A percentile compares a stretch with the other conserved stretches of the same genome.
These are phyloP conservation scores for Apiotrichum gamsii DNA, from an alignment of 1,284 basidiomycete genomes.

Conservation along the genomic window DNA sequence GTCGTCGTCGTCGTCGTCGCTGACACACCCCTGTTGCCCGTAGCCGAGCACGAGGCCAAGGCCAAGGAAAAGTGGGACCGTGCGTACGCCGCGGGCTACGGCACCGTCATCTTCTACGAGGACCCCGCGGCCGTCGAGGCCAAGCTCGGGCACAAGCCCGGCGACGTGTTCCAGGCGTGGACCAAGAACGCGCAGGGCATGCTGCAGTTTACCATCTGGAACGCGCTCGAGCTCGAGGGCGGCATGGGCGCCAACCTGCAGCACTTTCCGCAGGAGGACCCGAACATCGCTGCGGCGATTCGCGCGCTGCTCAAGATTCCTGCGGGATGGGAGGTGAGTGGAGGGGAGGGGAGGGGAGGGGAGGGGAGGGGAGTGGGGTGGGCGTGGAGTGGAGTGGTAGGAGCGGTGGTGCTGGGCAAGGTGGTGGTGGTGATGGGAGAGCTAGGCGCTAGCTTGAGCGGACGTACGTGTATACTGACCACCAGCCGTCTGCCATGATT, in stretches of 20 bases:
- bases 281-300: conserved; percentile 31
- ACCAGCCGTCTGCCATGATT: conserved; percentile 47
- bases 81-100: conserved; percentile 46
- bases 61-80: conserved; percentile 10
- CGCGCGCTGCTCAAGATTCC: conserved; percentile 42
- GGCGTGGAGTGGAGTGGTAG: too few species aligned
- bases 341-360: too few species aligned
- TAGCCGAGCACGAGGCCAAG: conserved; percentile 3
- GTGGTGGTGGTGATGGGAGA: too few species aligned
- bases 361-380: too few species aligned
- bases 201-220: conserved; percentile 49
- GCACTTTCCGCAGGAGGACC: conserved; percentile 33
- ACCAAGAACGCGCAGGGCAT: conserved; percentile 37
- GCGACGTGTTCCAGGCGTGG: conserved; percentile 30
- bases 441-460: too few species aligned
- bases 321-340: conserved; percentile 46
- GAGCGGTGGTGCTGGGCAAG: too few species aligned
- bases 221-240: conserved; percentile 46
- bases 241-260: conserved; percentile 51
- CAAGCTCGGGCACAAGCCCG: conserved; percentile 45
- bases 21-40: too few species aligned
- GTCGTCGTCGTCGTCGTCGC: too few species aligned
- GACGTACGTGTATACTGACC: too few species aligned
- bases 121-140: conserved; percentile 46
- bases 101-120: conserved; percentile 50